Conservation (phyloP, 768 basidiomycete species). For the Baorangia bicolor region DNA sequence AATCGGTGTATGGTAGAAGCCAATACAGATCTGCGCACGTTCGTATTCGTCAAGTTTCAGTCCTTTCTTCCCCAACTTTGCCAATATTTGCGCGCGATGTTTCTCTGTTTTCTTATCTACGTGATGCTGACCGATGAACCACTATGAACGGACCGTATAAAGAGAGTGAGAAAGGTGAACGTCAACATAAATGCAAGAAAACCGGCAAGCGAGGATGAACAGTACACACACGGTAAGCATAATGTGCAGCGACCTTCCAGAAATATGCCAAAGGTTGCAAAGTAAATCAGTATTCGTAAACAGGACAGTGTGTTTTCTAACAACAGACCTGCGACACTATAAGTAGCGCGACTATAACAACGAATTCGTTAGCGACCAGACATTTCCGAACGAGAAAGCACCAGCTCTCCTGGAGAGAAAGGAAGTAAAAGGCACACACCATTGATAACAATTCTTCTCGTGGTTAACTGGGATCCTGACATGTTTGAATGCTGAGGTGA, state of each 20-base stretch:
- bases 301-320: neutral
- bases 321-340: constrained; percentile 50
- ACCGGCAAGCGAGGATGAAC: neutral
- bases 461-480: constrained; percentile 32
- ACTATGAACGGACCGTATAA: constrained; percentile 40
- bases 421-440: constrained; percentile 29
- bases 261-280: neutral
- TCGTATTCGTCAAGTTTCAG: constrained; percentile 91
- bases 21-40: constrained; percentile 46
- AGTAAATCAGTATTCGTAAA: neutral
- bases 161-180: neutral
- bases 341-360: constrained; percentile 46
- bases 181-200: neutral
- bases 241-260: constrained; percentile 72
- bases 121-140: constrained; percentile 56
- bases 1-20: neutral
- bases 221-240: constrained; percentile 63
- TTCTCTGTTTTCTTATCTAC: constrained; percentile 61
- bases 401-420: neutral
- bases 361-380: constrained; percentile 8
- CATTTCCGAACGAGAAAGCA: neutral
- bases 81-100: constrained; percentile 69
- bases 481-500: constrained; percentile 4
- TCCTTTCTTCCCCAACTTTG: constrained; percentile 66
- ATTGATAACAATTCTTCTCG: constrained; percentile 47